phyloP scores from a whole-genome alignment of 768 basidiomycete species.

The Rhizopogon sp. region DNA sequence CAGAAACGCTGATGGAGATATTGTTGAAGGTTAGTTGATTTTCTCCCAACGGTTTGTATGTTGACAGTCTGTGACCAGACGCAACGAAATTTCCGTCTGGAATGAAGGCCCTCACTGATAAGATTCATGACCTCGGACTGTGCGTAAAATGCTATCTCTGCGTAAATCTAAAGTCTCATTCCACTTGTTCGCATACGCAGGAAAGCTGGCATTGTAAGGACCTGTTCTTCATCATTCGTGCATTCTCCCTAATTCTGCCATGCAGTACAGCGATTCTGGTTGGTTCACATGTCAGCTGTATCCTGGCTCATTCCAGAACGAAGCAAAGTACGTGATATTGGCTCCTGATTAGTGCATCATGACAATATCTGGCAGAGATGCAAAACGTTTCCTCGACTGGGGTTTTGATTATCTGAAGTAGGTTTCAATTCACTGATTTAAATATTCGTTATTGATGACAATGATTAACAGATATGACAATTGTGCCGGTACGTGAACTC shows the following conservation, averaged over 20 bases:
- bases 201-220: slow-evolving; percentile 56
- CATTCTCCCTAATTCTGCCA: background rate
- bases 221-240: background rate
- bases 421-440: slow-evolving; percentile 9
- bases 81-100: slow-evolving; percentile 50
- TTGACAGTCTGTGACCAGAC: slow-evolving; percentile 27
- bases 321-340: slow-evolving; percentile 39
- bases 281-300: slow-evolving; percentile 65
- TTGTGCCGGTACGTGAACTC: slow-evolving; percentile 38
- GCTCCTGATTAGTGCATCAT: background rate
- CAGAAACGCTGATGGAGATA: slow-evolving; percentile 44
- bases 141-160: slow-evolving; percentile 30
- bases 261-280: slow-evolving; percentile 60
- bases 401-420: slow-evolving; percentile 65
- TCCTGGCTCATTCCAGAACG: slow-evolving; percentile 62
- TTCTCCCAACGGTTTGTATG: background rate
- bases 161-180: background rate
- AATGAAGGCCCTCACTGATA: slow-evolving; percentile 50
- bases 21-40: slow-evolving; percentile 43
- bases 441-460: background rate
- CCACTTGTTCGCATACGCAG: slow-evolving; percentile 21
- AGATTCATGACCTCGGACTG: slow-evolving; percentile 54
- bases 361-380: slow-evolving; percentile 37
- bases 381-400: slow-evolving; percentile 57
- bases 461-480: slow-evolving; percentile 47